Evolutionary conservation across 1,284 basidiomycete species (phyloP).

Genomic region (Cutaneotrichosporon mucoides): DNA sequence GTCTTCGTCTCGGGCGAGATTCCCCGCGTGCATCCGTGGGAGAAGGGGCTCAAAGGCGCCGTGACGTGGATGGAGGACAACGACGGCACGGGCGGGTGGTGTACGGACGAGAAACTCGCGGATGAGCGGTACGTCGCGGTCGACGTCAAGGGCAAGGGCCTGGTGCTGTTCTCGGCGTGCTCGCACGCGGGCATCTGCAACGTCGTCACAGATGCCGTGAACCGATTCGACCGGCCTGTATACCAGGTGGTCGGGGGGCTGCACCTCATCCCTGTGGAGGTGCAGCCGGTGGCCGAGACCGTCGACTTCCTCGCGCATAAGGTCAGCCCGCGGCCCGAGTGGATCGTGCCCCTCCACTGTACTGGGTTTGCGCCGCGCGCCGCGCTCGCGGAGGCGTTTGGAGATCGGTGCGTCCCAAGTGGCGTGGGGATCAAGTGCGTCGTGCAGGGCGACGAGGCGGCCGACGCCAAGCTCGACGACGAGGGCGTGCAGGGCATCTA

Average conservation of each 20-base stretch:
- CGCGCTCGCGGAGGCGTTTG: slow-evolving; percentile 63
- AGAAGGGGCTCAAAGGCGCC: slow-evolving; percentile 63
- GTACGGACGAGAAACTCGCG: slow-evolving; percentile 66
- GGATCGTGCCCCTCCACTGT: slow-evolving; percentile 76
- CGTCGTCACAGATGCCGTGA: slow-evolving; percentile 64
- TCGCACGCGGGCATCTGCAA: slow-evolving; percentile 81
- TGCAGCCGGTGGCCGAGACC: slow-evolving; percentile 61
- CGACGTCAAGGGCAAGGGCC: slow-evolving; percentile 70
- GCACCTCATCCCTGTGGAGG: slow-evolving; percentile 67
- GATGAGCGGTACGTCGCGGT: slow-evolving; percentile 74
- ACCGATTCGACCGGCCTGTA: slow-evolving; percentile 61
- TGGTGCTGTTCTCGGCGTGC: slow-evolving; percentile 78
- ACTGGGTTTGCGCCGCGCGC: slow-evolving; percentile 68
- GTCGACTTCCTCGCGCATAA: slow-evolving; percentile 63
- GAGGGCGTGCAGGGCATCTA: slow-evolving; percentile 5
- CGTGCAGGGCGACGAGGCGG: slow-evolving; percentile 36
- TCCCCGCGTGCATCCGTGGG: slow-evolving; percentile 63
- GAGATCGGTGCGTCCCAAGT: slow-evolving; percentile 63
- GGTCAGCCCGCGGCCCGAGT: slow-evolving; percentile 61
- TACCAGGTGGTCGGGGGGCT: slow-evolving; percentile 78
- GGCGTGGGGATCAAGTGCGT: slow-evolving; percentile 66
- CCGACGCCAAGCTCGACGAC: slow-evolving; percentile 15
- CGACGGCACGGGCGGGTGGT: slow-evolving; percentile 52
- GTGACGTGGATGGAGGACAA: slow-evolving; percentile 58
- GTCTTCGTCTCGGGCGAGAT: slow-evolving; percentile 73